A percentile compares a stretch with the other conserved stretches of the same genome.
phyloP scores from a whole-genome alignment of 2,329 filamentous ascomycete genomes.

The Cercospora canescens region DNA sequence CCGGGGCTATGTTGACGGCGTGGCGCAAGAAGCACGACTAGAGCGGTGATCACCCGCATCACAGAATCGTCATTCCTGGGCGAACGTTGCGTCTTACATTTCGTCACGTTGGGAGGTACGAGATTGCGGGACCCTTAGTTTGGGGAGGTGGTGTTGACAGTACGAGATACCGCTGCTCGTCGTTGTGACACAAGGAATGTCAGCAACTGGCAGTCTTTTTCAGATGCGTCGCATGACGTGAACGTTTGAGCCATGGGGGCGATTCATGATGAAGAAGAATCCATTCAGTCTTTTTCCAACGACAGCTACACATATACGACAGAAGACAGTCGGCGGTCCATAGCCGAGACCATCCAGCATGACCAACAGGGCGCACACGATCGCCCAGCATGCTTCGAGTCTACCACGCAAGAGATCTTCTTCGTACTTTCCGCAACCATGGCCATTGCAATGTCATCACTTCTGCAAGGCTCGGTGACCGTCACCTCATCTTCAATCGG shows the following conservation, averaged over 20 bases:
- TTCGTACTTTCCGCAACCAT: conserved; percentile 8
- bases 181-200: neutral
- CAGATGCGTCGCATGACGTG: neutral
- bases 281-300: neutral
- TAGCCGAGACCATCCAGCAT: neutral
- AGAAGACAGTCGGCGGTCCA: neutral
- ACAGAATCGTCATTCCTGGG: neutral
- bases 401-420: conserved; percentile 5
- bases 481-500: conserved; percentile 11
- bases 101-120: neutral
- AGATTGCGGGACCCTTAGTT: neutral
- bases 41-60: neutral
- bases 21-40: neutral
- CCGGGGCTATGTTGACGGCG: conserved; percentile 1
- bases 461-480: conserved; percentile 10
- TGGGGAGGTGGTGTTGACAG: neutral
- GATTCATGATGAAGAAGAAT: neutral
- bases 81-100: neutral
- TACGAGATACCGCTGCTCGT: neutral
- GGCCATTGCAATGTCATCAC: conserved; percentile 8
- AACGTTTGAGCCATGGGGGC: neutral
- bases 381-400: conserved; percentile 9
- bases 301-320: neutral
- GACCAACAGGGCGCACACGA: neutral
- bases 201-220: neutral